Evolutionary conservation across 208 protist species (phyloP).

Genomic region (Leishmania gerbilli): DNA sequence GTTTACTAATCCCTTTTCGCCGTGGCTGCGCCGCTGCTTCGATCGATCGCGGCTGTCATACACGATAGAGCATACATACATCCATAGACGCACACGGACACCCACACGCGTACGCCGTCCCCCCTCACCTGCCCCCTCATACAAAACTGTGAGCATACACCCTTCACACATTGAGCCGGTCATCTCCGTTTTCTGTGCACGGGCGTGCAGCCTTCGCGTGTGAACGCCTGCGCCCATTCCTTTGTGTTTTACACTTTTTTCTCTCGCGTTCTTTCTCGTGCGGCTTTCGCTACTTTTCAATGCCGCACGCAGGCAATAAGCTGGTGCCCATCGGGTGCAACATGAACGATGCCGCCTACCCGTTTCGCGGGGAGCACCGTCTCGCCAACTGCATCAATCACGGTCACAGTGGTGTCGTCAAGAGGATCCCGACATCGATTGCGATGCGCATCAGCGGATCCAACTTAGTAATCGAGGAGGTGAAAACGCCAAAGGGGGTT

Average conservation of each 20-base stretch:
- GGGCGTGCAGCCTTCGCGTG: neutral
- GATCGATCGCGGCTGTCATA: neutral
- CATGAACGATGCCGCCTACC: slow-evolving; percentile 88
- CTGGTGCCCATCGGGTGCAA: slow-evolving; percentile 65
- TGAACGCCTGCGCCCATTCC: neutral
- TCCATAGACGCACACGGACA: slow-evolving; percentile 1
- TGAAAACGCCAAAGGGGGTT: slow-evolving; percentile 49
- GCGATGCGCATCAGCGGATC: slow-evolving; percentile 67
- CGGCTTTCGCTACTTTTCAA: slow-evolving; percentile 6
- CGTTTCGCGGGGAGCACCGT: slow-evolving; percentile 74
- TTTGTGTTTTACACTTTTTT: neutral
- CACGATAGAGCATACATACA: neutral
- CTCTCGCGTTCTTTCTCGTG: neutral
- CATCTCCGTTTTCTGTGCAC: neutral
- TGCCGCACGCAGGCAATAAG: slow-evolving; percentile 28
- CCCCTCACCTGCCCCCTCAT: neutral
- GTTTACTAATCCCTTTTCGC: neutral
- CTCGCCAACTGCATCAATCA: slow-evolving; percentile 75
- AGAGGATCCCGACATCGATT: slow-evolving; percentile 49
- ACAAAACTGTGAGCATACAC: neutral
- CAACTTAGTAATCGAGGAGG: slow-evolving; percentile 77
- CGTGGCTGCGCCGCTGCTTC: neutral
- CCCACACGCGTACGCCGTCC: neutral
- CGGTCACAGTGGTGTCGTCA: slow-evolving; percentile 66
- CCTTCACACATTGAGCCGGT: neutral